Percentiles rank a stretch among this genome's conserved stretches.
Conservation (phyloP, 2,329 filamentous ascomycete genomes). For the Pyricularia pennisetigena region DNA sequence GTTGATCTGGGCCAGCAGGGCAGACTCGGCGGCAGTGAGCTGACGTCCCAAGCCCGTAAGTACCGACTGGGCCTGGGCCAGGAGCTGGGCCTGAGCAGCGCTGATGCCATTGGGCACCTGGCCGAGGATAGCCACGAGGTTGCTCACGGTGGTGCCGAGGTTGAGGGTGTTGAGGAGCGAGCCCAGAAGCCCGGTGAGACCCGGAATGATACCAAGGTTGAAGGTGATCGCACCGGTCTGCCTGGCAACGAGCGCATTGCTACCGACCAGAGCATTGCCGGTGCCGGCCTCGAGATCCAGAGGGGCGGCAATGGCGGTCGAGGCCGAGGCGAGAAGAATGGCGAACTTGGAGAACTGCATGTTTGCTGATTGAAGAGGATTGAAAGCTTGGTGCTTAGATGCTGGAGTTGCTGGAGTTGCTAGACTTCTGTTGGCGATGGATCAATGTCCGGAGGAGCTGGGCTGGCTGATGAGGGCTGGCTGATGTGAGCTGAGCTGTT, state of each 20-base stretch:
- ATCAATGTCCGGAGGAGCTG: neutral
- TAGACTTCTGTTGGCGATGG: neutral
- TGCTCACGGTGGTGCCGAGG: neutral
- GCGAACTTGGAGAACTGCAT: neutral
- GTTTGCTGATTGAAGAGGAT: neutral
- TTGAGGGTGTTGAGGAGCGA: neutral
- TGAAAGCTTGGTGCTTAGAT: neutral
- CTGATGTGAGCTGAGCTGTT: neutral
- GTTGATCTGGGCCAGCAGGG: neutral
- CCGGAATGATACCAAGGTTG: neutral
- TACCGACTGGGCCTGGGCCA: neutral
- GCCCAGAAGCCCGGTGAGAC: neutral
- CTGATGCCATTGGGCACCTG: neutral
- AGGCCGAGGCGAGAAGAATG: neutral
- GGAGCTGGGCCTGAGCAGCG: no score
- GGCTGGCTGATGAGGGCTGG: no score
- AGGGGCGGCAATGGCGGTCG: neutral
- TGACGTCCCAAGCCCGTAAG: neutral
- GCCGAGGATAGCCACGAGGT: neutral
- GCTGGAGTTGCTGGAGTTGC: no score
- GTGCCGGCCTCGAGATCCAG: neutral
- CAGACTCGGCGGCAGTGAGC: neutral
- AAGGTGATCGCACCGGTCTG: neutral
- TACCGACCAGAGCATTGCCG: neutral
- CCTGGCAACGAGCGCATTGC: neutral